These are phyloP conservation scores for Trichosporon coremiiforme DNA, from an alignment of 1,284 basidiomycete species.

Conservation along the genomic window DNA sequence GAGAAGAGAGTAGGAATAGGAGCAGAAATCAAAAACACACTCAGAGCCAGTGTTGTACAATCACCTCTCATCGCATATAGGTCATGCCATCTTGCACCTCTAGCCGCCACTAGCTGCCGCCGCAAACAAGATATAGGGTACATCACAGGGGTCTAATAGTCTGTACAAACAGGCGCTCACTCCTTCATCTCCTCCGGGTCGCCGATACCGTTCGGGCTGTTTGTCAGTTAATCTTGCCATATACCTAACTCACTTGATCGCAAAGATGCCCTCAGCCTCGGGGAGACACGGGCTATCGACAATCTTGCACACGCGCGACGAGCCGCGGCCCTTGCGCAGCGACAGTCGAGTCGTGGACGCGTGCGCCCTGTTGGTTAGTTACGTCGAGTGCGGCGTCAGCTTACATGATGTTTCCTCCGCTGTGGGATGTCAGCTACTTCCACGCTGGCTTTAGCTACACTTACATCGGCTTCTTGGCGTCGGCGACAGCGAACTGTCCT, in stretches of 20 bases:
- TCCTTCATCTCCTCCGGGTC: conserved; percentile 82
- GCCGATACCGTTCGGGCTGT: conserved; percentile 73
- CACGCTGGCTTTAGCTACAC: conserved; percentile 15
- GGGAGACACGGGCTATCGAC: conserved; percentile 98
- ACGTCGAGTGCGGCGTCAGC: not conserved
- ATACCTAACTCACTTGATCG: conserved; percentile 66
- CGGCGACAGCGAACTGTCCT: conserved; percentile 76
- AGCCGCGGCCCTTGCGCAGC: conserved; percentile 88
- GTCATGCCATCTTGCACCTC: conserved; percentile 8
- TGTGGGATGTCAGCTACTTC: conserved; percentile 32
- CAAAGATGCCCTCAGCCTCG: conserved; percentile 94
- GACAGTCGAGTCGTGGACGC: conserved; percentile 93
- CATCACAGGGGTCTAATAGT: not conserved
- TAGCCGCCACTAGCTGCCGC: too few species aligned
- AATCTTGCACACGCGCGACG: conserved; percentile 93
- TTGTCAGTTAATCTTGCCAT: not conserved
- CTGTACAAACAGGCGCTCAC: conserved; percentile 36
- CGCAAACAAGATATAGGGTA: not conserved
- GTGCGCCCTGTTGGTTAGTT: conserved; percentile 65
- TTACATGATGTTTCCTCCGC: conserved; percentile 84
- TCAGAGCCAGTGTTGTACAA: conserved; percentile 9
- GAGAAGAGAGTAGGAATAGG: not conserved
- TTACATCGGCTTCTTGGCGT: conserved; percentile 87
- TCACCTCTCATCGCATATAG: conserved; percentile 19
- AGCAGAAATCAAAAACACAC: not conserved